These are phyloP conservation scores for Yamadazyma siamensis DNA, from an alignment of 1,139 yeast species.

Conservation along the genomic window DNA sequence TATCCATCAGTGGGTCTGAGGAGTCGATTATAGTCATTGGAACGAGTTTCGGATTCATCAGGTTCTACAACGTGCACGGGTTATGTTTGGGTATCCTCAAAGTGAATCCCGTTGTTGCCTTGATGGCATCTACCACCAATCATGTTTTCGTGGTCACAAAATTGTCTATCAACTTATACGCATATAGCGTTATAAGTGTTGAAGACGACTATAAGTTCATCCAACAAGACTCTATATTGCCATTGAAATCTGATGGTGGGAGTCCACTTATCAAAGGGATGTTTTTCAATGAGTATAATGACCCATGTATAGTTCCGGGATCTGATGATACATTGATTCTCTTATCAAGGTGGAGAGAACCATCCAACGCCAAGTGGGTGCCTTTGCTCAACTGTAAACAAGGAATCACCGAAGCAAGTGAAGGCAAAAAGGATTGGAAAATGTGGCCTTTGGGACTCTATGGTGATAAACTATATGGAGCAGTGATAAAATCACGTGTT, in stretches of 20 bases:
- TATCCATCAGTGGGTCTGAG: conserved; percentile 31
- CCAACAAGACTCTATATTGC: conserved; percentile 41
- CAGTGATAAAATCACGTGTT: conserved; percentile 63
- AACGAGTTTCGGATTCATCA: conserved; percentile 38
- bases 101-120: conserved; percentile 35
- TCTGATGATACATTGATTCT: conserved; percentile 65
- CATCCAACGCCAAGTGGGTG: conserved; percentile 79
- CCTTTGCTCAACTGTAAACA: conserved; percentile 73
- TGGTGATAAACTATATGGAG: conserved; percentile 66
- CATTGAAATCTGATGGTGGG: conserved; percentile 23
- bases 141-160: conserved; percentile 34
- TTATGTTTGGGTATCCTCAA: conserved; percentile 40
- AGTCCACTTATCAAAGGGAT: conserved; percentile 57
- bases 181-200: conserved; percentile 37
- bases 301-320: conserved; percentile 81
- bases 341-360: conserved; percentile 73
- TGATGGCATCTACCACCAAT: conserved; percentile 32
- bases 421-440: conserved; percentile 47
- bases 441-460: conserved; percentile 90
- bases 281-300: conserved; percentile 80
- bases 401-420: conserved; percentile 53
- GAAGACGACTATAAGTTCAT: conserved; percentile 34
- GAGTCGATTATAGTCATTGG: conserved; percentile 38
- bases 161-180: conserved; percentile 24
- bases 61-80: conserved; percentile 40